Base-by-base conservation (phyloP, 345 rosid genomes). In the Sisymbrium altissimum region DNA sequence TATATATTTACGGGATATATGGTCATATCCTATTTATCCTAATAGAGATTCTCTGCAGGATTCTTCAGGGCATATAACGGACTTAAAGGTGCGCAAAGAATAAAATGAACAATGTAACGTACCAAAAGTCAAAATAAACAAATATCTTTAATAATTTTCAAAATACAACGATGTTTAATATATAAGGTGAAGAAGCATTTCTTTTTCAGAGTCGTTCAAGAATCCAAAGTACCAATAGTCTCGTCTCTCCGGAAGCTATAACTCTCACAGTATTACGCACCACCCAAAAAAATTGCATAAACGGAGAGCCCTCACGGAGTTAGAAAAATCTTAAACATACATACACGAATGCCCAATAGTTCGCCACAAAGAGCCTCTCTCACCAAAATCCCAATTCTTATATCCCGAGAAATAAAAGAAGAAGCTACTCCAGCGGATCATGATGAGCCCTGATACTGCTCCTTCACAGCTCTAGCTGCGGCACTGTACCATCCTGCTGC, bases 401-500 rank as follows among this genome's bases (percentile, higher is more conserved):
- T 55, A 17, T 65, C 59, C 59, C 17, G 40, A 36, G 38, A 36
- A 36, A 7, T 8, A 46, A 64, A 43, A 33, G n/a, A 64, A 33
- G 71, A 41, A 17, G 46, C 9, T 36, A 30, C 56, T 48, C 41
- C 19, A 9, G 10, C 25, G 49, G 71, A 40, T 63, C 61, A 59
- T 65, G 70, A 64, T 18, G 73, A 71, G 43, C 81, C 54, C 48
- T 64, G 43, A 62, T 17, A 68, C 63, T 74, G 82, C 43, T 83
- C 85, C 78, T 82, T 83, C 50, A 94, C 84, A 25, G 96, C 98
- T 70, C 93, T 72, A 62, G 96, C 97, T 43, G 95, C 97, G 0
- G 98, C 98, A 72, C 86, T 82, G 78, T 87, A 94, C 98, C 98
- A 94, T 23, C 86, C 71, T 44, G 98, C 95, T 64, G 85, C 93